phyloP scores from a whole-genome alignment of 106 monocot genomes.

The Platanthera zijinensis region DNA sequence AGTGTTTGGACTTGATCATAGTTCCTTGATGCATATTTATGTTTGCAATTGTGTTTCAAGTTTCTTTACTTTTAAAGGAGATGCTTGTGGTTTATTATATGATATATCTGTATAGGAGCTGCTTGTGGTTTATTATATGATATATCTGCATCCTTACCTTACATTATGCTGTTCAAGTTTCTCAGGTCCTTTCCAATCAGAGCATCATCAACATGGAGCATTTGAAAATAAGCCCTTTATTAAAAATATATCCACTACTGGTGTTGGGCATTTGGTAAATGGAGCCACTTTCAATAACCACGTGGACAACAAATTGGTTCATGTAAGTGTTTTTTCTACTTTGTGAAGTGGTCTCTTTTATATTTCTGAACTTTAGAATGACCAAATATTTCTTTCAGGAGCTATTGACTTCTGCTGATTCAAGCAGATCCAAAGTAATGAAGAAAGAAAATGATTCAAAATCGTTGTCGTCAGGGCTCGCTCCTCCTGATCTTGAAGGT shows the following conservation, averaged over 20 bases:
- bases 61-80: neutral
- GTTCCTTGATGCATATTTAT: neutral
- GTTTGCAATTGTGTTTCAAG: neutral
- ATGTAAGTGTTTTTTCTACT: constrained; percentile 31
- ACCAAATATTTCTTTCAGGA: constrained; percentile 32
- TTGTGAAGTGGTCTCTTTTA: constrained; percentile 5
- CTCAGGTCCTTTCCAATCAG: constrained; percentile 63
- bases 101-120: constrained; percentile 5
- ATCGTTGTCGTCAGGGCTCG: constrained; percentile 31
- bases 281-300: constrained; percentile 17
- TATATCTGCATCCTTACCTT: constrained; percentile 26
- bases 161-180: constrained; percentile 55
- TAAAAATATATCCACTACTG: constrained; percentile 20
- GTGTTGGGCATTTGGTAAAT: constrained; percentile 19
- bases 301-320: constrained; percentile 25
- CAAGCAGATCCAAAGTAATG: constrained; percentile 67
- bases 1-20: neutral
- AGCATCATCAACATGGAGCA: constrained; percentile 24
- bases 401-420: constrained; percentile 19
- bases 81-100: constrained; percentile 5
- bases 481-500: constrained; percentile 67
- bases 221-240: constrained; percentile 47
- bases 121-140: constrained; percentile 2
- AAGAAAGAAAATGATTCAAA: constrained; percentile 55
- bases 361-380: neutral